These are phyloP conservation scores for Bonia amplexicaulis DNA, from an alignment of 176 grass and related monocot genomes.

Conservation along the genomic window DNA sequence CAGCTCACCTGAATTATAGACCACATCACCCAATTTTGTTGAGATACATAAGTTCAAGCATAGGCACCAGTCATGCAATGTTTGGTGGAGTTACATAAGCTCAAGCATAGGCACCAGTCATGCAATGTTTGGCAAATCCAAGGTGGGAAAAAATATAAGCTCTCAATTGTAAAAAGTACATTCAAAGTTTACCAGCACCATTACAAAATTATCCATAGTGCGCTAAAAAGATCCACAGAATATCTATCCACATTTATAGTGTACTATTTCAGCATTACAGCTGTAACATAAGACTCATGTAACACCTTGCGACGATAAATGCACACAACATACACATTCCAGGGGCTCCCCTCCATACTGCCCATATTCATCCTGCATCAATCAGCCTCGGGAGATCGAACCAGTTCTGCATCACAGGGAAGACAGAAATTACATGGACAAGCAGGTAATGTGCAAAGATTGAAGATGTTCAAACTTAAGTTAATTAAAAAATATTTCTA, in stretches of 20 bases:
- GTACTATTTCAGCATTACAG: neutral
- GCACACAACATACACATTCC: neutral
- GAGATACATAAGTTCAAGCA: neutral
- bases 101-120: neutral
- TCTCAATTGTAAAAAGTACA: too few species aligned
- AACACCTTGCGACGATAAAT: neutral
- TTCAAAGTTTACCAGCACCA: too few species aligned
- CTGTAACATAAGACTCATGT: neutral
- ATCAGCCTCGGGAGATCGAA: neutral
- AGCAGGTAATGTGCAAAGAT: neutral
- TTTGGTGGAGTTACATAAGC: neutral
- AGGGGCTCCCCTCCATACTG: neutral
- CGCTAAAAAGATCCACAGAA: neutral
- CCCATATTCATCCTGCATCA: neutral
- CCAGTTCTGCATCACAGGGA: neutral
- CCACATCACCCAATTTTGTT: neutral
- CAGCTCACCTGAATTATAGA: neutral
- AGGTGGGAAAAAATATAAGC: neutral
- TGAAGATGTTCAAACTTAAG: neutral
- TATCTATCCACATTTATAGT: constrained; percentile 14
- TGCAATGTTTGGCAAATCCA: neutral
- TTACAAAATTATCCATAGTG: neutral
- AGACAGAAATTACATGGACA: neutral
- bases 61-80: neutral
- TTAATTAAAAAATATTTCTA: neutral